Base-by-base conservation (phyloP, 441 rosid species). In the Bocquillonia castaneifolia region DNA sequence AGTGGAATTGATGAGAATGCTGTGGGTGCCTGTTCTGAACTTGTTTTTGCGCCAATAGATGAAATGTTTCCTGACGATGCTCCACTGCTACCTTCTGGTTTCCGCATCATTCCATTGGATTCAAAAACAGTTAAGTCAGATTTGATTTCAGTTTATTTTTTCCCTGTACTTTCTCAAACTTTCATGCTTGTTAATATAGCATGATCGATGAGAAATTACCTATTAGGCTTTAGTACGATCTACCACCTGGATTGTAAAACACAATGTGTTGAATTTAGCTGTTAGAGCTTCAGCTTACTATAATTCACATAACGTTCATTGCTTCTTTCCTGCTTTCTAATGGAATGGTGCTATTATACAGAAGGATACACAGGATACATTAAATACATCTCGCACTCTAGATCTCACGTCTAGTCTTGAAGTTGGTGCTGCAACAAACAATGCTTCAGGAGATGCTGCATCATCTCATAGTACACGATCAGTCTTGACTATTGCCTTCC, bases 61-160 rank as follows among this genome's bases (percentile, higher is more conserved):
- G 99, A 92, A 68, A 84, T 88, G 95, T 95, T 95, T 71, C 97
- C 96, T 0, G 98, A 95, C 78, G 97, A 95, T 86, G 98, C 96
- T 72, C 93, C 96, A 1, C 66, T 95, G 65, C 75, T 95, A 40
- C 98, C 99, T 14, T 95, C 98, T 69, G 99, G 99, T 53, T 92
- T 95, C 79, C 94, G 98, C 20, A 72, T 95, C 73, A 95, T 95
- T 64, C 98, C 97, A 0, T 56, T 95, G 78, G 97, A 90, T 63
- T 80, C 98, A 60, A 92, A 90, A 89, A 58, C 88, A 75, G 99
- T 92, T 79, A 68, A 77, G 42, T 66, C 74, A 31, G 65, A 45
- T 44, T 14, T 17, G 18, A 28, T 31, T 52, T 63, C 5, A 48
- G 55, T 61, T n/a, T 36, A 66, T 26, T 2, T 9, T 53, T 52